These are phyloP conservation scores for Zygosaccharomyces sapae DNA, from an alignment of 1,139 yeast species.

Conservation along the genomic window DNA sequence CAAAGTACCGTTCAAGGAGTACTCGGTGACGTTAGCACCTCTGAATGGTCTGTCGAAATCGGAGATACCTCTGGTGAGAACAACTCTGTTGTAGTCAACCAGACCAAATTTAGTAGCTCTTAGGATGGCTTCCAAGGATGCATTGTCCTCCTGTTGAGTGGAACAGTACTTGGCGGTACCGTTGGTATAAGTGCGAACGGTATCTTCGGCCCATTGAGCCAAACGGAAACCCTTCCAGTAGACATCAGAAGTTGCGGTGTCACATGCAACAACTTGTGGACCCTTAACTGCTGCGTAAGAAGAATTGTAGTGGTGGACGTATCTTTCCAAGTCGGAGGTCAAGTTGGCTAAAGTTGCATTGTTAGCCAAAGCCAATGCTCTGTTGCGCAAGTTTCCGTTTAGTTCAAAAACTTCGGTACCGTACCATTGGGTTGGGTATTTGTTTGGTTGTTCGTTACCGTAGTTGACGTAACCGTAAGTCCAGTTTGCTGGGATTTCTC, in stretches of 20 bases:
- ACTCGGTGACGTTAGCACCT: slow-evolving; percentile 44
- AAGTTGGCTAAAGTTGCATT: slow-evolving; percentile 47
- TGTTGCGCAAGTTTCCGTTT: slow-evolving; percentile 55
- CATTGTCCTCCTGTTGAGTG: slow-evolving; percentile 68
- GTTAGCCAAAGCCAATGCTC: slow-evolving; percentile 52
- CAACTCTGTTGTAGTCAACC: slow-evolving; percentile 54
- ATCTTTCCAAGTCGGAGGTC: slow-evolving; percentile 28
- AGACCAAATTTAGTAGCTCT: slow-evolving; percentile 54
- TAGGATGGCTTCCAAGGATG: slow-evolving; percentile 55
- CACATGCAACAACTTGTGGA: slow-evolving; percentile 54
- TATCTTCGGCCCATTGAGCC: slow-evolving; percentile 49
- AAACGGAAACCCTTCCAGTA: slow-evolving; percentile 55
- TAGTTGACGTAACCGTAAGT: slow-evolving; percentile 56
- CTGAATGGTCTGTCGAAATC: slow-evolving; percentile 60
- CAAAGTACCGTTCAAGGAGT: slow-evolving; percentile 40
- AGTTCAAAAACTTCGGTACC: slow-evolving; percentile 66
- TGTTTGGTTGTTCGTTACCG: slow-evolving; percentile 49
- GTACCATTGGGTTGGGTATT: slow-evolving; percentile 53
- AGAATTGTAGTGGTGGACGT: slow-evolving; percentile 40
- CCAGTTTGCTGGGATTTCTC: slow-evolving; percentile 52
- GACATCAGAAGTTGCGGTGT: slow-evolving; percentile 57
- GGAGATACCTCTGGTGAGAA: slow-evolving; percentile 60
- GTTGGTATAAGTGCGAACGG: slow-evolving; percentile 50
- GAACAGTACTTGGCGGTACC: slow-evolving; percentile 58
- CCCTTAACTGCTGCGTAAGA: slow-evolving; percentile 46